Percentiles rank a stretch among this genome's conserved stretches.
Evolutionary conservation across 371 early-diverging fungal species (phyloP).

Genomic region (Phascolomyces articulosus): DNA sequence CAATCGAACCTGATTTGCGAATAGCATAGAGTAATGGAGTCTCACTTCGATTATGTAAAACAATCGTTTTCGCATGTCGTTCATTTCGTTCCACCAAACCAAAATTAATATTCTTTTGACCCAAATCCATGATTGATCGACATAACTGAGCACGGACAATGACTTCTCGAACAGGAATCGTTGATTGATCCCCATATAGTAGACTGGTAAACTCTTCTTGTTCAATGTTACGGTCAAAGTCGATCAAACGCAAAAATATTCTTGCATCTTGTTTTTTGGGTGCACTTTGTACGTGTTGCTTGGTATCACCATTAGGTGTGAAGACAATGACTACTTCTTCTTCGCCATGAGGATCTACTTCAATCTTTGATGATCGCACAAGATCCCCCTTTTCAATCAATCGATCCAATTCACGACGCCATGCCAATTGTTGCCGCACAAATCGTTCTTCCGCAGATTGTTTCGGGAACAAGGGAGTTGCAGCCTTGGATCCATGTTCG

Average conservation of each 20-base stretch:
- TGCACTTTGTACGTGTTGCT: conserved; percentile 69
- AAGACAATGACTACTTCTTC: conserved; percentile 81
- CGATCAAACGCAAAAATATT: conserved; percentile 74
- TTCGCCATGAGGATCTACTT: conserved; percentile 73
- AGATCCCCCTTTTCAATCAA: conserved; percentile 75
- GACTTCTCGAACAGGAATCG: conserved; percentile 94
- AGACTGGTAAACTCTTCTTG: conserved; percentile 76
- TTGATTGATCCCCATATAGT: conserved; percentile 55
- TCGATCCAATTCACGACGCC: conserved; percentile 76
- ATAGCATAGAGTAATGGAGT: conserved; percentile 90
- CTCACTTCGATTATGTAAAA: conserved; percentile 91
- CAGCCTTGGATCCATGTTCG: conserved; percentile 65
- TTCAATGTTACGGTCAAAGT: conserved; percentile 77
- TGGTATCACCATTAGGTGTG: conserved; percentile 61
- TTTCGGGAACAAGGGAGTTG: conserved; percentile 77
- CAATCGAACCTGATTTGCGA: conserved; percentile 94
- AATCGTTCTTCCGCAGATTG: conserved; percentile 81
- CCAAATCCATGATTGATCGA: conserved; percentile 89
- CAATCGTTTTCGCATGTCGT: conserved; percentile 83
- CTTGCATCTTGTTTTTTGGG: conserved; percentile 84
- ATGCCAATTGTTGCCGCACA: conserved; percentile 76
- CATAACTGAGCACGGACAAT: conserved; percentile 85
- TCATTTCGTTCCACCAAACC: conserved; percentile 91
- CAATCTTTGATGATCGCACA: conserved; percentile 62
- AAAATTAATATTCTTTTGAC: conserved; percentile 97